These are phyloP conservation scores for Penicillium sp. DNA, from an alignment of 2,329 filamentous ascomycete species.

Conservation along the genomic window DNA sequence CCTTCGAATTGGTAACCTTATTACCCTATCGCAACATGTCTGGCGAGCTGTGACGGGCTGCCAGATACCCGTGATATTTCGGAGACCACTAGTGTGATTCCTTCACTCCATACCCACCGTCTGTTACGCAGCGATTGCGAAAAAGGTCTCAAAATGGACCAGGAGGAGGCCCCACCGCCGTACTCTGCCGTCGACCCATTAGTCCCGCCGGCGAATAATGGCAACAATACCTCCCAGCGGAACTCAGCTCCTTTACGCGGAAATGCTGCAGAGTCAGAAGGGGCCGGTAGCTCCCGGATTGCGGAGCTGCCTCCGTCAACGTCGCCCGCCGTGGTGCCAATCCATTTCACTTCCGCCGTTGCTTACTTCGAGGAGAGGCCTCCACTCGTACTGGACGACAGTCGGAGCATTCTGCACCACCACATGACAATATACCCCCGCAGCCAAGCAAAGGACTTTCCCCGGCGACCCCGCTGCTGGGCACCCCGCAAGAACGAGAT, in stretches of 20 bases:
- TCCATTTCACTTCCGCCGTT: conserved; percentile 37
- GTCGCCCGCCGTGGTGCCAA: conserved; percentile 19
- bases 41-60: conserved; percentile 15
- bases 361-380: conserved; percentile 42
- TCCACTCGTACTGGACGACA: conserved; percentile 24
- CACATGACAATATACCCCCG: conserved; percentile 42
- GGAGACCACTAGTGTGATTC: conserved; percentile 4
- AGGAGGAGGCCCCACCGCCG: conserved; percentile 43
- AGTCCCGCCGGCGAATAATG: conserved; percentile 20
- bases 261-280: conserved; percentile 14
- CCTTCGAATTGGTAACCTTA: conserved; percentile 21
- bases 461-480: conserved; percentile 45
- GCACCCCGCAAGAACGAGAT: conserved; percentile 34
- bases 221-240: conserved; percentile 17
- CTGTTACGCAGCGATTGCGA: not conserved
- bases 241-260: conserved; percentile 21
- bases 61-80: conserved; percentile 1
- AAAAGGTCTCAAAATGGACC: conserved; percentile 28
- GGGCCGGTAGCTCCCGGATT: conserved; percentile 20
- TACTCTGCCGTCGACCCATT: conserved; percentile 44
- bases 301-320: conserved; percentile 7
- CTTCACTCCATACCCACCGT: not conserved
- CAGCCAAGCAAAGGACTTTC: conserved; percentile 43
- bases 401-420: conserved; percentile 32
- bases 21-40: conserved; percentile 22